Conservation (phyloP, 2,329 filamentous ascomycete genomes). For the Neophaeococcomyces aloes region DNA sequence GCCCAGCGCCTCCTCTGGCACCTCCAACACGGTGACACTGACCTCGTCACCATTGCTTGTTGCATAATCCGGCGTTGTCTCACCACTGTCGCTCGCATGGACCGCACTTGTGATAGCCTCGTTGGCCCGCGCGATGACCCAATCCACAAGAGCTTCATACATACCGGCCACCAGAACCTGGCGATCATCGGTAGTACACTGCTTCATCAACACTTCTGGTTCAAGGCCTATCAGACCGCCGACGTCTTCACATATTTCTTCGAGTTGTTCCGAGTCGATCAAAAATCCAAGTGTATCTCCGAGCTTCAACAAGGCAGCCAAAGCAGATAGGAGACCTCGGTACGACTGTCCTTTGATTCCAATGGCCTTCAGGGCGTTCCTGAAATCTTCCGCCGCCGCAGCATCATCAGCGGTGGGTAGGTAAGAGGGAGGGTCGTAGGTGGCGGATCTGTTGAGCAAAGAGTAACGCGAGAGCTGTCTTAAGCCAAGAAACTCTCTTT, state of each 20-base stretch:
- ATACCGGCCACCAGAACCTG: slow-evolving; percentile 71
- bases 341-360: slow-evolving; percentile 82
- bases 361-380: slow-evolving; percentile 74
- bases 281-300: slow-evolving; percentile 81
- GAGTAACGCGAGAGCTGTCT: slow-evolving; percentile 66
- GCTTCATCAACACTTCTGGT: slow-evolving; percentile 65
- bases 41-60: slow-evolving; percentile 69
- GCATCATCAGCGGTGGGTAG: slow-evolving; percentile 86
- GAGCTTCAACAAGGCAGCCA: slow-evolving; percentile 80
- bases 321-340: slow-evolving; percentile 70
- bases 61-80: slow-evolving; percentile 29
- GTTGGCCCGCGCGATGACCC: slow-evolving; percentile 84
- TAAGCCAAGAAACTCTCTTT: slow-evolving; percentile 77
- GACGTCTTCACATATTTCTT: slow-evolving; percentile 83
- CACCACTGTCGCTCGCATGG: slow-evolving; percentile 38
- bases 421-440: slow-evolving; percentile 76
- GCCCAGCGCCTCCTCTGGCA: slow-evolving; percentile 67
- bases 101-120: slow-evolving; percentile 70
- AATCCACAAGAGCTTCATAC: slow-evolving; percentile 91
- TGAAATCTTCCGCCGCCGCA: slow-evolving; percentile 87
- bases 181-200: slow-evolving; percentile 76
- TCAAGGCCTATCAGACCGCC: slow-evolving; percentile 76
- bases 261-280: slow-evolving; percentile 72
- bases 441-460: slow-evolving; percentile 70
- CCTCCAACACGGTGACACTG: slow-evolving; percentile 75